Percentiles rank a stretch among this genome's conserved stretches.
phyloP scores from a whole-genome alignment of 768 basidiomycete genomes.

The Lyophyllum shimeji region DNA sequence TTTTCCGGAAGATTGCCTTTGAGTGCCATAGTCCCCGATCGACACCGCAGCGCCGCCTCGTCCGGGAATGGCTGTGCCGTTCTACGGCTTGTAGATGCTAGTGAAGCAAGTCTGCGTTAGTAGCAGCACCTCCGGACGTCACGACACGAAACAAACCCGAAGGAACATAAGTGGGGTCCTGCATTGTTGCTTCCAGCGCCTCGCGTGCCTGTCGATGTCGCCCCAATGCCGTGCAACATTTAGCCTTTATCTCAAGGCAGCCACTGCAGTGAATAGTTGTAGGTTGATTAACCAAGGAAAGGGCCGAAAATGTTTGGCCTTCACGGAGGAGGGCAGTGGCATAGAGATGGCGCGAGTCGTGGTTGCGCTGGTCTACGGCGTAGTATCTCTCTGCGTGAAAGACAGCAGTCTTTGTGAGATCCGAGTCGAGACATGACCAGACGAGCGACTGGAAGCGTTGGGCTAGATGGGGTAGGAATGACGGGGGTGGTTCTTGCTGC shows the following conservation, averaged over 20 bases:
- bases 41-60: slow-evolving; percentile 73
- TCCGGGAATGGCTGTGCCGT: slow-evolving; percentile 63
- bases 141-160: slow-evolving; percentile 46
- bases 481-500: slow-evolving; percentile 55
- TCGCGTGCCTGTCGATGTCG: slow-evolving; percentile 77
- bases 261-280: slow-evolving; percentile 64
- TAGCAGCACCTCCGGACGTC: slow-evolving; percentile 3
- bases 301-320: slow-evolving; percentile 73
- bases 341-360: slow-evolving; percentile 84
- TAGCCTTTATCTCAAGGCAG: slow-evolving; percentile 78
- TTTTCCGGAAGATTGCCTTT: slow-evolving; percentile 78
- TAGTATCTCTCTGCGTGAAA: slow-evolving; percentile 90
- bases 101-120: slow-evolving; percentile 9
- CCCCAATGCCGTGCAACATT: slow-evolving; percentile 70
- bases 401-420: slow-evolving; percentile 75
- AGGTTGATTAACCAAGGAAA: slow-evolving; percentile 65
- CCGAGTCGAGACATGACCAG: slow-evolving; percentile 84
- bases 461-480: slow-evolving; percentile 55
- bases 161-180: slow-evolving; percentile 50
- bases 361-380: slow-evolving; percentile 65
- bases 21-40: slow-evolving; percentile 71
- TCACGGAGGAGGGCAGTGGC: slow-evolving; percentile 72
- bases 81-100: slow-evolving; percentile 58
- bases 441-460: slow-evolving; percentile 72
- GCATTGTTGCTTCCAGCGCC: slow-evolving; percentile 62